Evolutionary conservation across 1,139 yeast species (phyloP), one percentile per base, ranked within the genome.

Genomic region (Debaryomyces coudertii): DNA sequence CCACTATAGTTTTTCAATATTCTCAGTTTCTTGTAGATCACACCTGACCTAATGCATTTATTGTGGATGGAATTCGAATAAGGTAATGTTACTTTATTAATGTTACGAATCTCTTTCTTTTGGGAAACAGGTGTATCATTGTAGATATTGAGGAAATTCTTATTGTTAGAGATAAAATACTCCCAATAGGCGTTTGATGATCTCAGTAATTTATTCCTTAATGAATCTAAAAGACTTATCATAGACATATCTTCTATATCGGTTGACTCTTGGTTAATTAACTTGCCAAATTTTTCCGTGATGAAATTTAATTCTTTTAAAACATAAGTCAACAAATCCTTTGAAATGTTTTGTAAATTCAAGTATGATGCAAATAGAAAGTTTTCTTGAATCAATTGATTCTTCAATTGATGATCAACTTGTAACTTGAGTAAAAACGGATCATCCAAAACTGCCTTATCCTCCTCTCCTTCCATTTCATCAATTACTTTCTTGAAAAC

Each of bases 11-110:
- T 72, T 52, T 75, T 75, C 52, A 74, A 58, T 28, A 75, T 51
- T 53, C 71, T 75, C 45, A 70, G 71, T 52, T 75, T 75, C 54
- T 71, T 72, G 57, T 73, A 74, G 52, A 75, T 60, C 34, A 64
- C 56, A 6, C 80, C 80, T 50, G 67, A 73, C 38, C 79, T 60
- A 36, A 75, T 63, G 53, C 79, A 75, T 55, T 74, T 74, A 54
- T 69, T 71, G 49, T 75, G 80, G 34, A 74, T 61, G 1, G 77
- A 71, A 35, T 56, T 53, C 1, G 68, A 43, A 50, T 71, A 75
- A 1, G 80, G 80, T 7, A 74, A 42, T 0, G 44, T 51, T 7
- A 74, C 49, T 31, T 60, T 50, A 47, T 62, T 63, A 51, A 65
- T 66, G 14, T 62, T 62, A 46, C 79, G 56, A 6, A 57, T 59